Evolutionary conservation across 2,329 filamentous ascomycete genomes (phyloP), one percentile per base, ranked within the genome.

Genomic region (Fonsecaea monophora): DNA sequence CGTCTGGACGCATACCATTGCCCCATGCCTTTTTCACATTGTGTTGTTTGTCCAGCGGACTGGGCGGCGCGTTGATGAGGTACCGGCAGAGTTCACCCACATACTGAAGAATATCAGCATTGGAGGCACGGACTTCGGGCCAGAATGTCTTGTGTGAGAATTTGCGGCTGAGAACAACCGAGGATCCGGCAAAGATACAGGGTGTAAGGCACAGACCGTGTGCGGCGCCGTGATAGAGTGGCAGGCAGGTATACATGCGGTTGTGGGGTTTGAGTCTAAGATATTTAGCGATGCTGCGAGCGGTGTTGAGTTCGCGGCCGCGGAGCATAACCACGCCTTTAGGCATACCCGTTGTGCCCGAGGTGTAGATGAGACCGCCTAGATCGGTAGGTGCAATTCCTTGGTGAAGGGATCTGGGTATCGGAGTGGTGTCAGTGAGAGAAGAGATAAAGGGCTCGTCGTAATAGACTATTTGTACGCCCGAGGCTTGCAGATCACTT

Each of bases 181-280:
- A 74, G 0, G 83, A 71, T 7, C 87, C 85, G 9, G 81, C 82
- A 40, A 89, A 86, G 35, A 86, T 86, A 1, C 75, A 75, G 63
- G 80, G 79, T 48, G 77, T 79, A 5, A 83, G 15, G 0, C 80
- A 81, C 0, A 77, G 79, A 62, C 83, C 82, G 65, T 82, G 78
- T 4, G 90, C 90, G 0, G 91, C 92, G 12, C 89, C 90, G 75
- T 94, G 91, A 74, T 92, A 93, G 35, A 92, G 80, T 0, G 87
- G 90, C 88, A 93, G 92, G 77, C 89, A 92, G 74, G 88, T 85
- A 74, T 92, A 93, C 85, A 88, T 92, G 35, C 89, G 80, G 74
- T 91, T 88, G 1, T 76, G 75, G 0, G 66, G 70, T 8, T 63
- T 73, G 38, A 78, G 75, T 8, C 67, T 61, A 56, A 78, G 72